Evolutionary conservation across 148 eudicot genomes (phyloP).

Genomic region (Simmondsia chinensis): DNA sequence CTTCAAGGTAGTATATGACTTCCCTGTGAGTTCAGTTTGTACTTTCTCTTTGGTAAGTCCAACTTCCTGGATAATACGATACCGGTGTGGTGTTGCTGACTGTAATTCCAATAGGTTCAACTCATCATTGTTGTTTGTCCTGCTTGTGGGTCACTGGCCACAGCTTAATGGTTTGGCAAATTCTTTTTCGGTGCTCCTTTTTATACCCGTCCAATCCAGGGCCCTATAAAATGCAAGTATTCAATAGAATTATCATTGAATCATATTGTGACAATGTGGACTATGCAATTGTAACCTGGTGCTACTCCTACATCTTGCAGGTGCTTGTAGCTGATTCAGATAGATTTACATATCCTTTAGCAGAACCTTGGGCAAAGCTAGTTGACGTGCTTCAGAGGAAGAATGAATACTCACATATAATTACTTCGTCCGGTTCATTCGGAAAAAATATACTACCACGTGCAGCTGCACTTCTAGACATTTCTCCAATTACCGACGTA

Average conservation of each 20-base stretch:
- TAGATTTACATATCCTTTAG: slow-evolving; percentile 56
- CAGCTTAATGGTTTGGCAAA: too few species aligned
- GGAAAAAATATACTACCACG: slow-evolving; percentile 91
- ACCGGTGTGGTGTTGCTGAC: too few species aligned
- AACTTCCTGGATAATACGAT: too few species aligned
- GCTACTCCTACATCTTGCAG: slow-evolving; percentile 20
- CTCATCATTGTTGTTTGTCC: too few species aligned
- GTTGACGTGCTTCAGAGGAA: slow-evolving; percentile 58
- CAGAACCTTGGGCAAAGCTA: slow-evolving; percentile 91
- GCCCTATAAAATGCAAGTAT: too few species aligned
- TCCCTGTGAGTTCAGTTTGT: too few species aligned
- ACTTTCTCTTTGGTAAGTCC: too few species aligned
- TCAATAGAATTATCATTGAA: neutral
- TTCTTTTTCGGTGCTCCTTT: too few species aligned
- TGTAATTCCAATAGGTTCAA: too few species aligned
- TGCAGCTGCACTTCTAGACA: slow-evolving; percentile 90
- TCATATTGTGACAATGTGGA: neutral
- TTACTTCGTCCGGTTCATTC: slow-evolving; percentile 79
- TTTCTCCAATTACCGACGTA: slow-evolving; percentile 91
- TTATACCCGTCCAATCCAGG: too few species aligned
- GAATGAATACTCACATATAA: slow-evolving; percentile 64
- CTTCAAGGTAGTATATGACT: too few species aligned
- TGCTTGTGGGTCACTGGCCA: too few species aligned
- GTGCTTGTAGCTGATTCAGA: slow-evolving; percentile 92
- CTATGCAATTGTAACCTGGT: slow-evolving; percentile 6